These are phyloP conservation scores for Termitomyces sp. DNA, from an alignment of 768 basidiomycete genomes.

Conservation along the genomic window DNA sequence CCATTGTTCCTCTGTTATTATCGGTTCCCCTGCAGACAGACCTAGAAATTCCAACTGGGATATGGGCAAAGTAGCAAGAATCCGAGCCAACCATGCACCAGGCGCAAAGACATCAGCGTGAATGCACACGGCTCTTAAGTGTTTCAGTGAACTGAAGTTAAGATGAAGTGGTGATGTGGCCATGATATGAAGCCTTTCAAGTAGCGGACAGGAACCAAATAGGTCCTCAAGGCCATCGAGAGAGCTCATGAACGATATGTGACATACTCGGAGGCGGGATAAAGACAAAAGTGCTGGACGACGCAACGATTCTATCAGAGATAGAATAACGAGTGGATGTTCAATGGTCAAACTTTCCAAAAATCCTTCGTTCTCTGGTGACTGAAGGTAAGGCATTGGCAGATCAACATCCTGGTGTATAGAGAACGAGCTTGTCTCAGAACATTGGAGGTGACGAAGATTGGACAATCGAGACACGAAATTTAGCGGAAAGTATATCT, in stretches of 20 bases:
- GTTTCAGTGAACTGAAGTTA: not conserved
- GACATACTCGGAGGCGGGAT: not conserved
- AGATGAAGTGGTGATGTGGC: not conserved
- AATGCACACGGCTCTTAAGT: not conserved
- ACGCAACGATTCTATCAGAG: not conserved
- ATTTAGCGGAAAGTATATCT: not conserved
- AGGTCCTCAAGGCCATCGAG: not conserved
- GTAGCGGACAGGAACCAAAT: not conserved
- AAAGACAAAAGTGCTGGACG: not conserved
- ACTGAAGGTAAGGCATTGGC: not conserved
- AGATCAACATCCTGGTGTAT: not conserved
- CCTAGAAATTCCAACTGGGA: not conserved
- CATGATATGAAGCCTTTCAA: not conserved
- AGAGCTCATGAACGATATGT: not conserved
- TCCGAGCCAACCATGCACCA: not conserved
- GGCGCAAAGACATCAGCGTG: not conserved
- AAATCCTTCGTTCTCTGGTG: not conserved
- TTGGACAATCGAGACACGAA: not conserved
- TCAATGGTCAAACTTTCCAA: not conserved
- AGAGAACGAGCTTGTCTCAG: not conserved
- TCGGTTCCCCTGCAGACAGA: not conserved
- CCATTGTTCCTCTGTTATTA: not conserved
- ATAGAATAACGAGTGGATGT: not conserved
- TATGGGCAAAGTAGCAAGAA: not conserved
- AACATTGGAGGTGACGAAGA: not conserved